Evolutionary conservation across 2,329 filamentous ascomycete genomes (phyloP), one percentile per base, ranked within the genome.

Genomic region (Epichloe aotearoae): DNA sequence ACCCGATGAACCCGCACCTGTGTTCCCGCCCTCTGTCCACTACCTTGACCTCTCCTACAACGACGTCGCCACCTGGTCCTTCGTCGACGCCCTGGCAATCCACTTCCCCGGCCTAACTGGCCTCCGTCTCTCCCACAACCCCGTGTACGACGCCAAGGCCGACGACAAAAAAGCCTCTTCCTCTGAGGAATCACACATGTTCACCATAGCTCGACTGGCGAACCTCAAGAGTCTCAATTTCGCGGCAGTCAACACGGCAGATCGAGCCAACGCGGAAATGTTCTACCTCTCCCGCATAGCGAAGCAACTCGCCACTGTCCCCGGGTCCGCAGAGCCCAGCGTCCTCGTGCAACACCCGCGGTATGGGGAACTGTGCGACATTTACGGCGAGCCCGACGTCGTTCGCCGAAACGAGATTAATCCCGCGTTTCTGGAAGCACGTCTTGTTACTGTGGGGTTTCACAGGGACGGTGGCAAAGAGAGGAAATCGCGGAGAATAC

Each of bases 281-380:
- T 98, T 95, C 65, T 98, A 98, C 64, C 79, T 97, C 11, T 87
- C 84, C 1, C 79, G 86, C 50, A 93, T 96, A 52, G 86, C 79
- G 11, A 82, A 82, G 55, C 86, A 93, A 62, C 72, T 96, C 39
- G 76, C 81, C 1, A 69, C 74, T 3, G 76, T 80, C 0, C 70
- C 79, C 0, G 73, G 79, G 51, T 66, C 65, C 3, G 66, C 71
- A 2, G 76, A 83, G 56, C 67, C 66, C 1, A 68, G 69, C 1
- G 75, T 95, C 0, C 63, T 86, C 3, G 66, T 64, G 0, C 67
- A 70, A 3, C 89, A 97, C 65, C 83, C 81, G 7, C 76, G 88
- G 4, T 97, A 86, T 63, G 60, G 64, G 0, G 82, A 82, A 54
- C 72, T 98, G 33, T 95, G 89, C 59, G 76, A 77, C 7, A 71